Conservation (phyloP, 2,329 filamentous ascomycete species). For the Acrodontium crateriforme region DNA sequence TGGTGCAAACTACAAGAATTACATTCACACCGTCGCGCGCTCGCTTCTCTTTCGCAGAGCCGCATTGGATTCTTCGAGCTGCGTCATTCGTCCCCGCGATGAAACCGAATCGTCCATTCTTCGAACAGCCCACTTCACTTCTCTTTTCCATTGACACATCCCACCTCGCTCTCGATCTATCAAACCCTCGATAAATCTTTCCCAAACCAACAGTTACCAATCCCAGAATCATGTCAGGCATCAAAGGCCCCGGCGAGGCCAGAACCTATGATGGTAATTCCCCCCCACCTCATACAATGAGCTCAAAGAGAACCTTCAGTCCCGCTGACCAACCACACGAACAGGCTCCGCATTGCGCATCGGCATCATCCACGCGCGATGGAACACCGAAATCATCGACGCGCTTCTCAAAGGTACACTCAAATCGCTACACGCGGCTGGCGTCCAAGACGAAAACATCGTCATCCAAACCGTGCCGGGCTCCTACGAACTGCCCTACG, state of each 20-base stretch:
- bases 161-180: background rate
- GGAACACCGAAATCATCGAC: constrained; percentile 82
- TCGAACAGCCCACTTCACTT: no score
- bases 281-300: constrained; percentile 2
- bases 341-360: constrained; percentile 56
- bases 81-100: no score
- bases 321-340: constrained; percentile 1
- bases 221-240: constrained; percentile 31
- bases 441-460: constrained; percentile 80
- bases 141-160: no score
- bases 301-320: background rate
- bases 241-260: constrained; percentile 51
- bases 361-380: constrained; percentile 89
- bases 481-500: constrained; percentile 86
- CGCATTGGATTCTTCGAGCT: no score
- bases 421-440: constrained; percentile 60
- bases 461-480: constrained; percentile 81
- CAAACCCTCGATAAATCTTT: background rate
- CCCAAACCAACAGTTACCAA: background rate
- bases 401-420: constrained; percentile 70
- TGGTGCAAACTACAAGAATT: no score
- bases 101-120: no score
- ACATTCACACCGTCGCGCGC: no score
- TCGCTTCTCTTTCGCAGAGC: no score
- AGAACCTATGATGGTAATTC: constrained; percentile 42